Conservation (phyloP, 208 protist genomes). For the Herpetomonas samuelpessoai region DNA sequence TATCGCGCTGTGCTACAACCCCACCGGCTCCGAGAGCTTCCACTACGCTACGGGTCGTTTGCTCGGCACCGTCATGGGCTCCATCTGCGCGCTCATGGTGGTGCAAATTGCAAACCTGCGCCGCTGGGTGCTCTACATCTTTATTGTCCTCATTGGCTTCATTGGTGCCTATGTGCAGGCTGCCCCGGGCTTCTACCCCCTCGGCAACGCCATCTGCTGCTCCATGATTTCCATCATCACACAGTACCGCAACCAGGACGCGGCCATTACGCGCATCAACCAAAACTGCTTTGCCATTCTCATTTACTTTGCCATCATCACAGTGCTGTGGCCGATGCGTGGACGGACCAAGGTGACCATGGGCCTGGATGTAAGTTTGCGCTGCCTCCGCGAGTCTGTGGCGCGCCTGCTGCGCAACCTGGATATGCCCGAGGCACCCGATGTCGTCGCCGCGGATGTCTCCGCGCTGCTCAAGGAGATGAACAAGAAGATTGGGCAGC, state of each 20-base stretch:
- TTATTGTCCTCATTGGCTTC: slow-evolving; percentile 68
- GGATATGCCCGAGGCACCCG: slow-evolving; percentile 79
- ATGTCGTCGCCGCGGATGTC: slow-evolving; percentile 60
- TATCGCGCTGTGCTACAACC: slow-evolving; percentile 88
- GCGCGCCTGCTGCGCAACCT: slow-evolving; percentile 81
- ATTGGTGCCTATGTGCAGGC: slow-evolving; percentile 88
- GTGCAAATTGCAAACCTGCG: slow-evolving; percentile 66
- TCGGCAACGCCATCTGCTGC: slow-evolving; percentile 86
- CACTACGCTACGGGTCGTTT: slow-evolving; percentile 85
- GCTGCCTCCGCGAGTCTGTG: slow-evolving; percentile 77
- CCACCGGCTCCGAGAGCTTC: slow-evolving; percentile 87
- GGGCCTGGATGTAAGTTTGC: slow-evolving; percentile 78
- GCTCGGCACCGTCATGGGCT: slow-evolving; percentile 84
- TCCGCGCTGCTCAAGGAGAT: slow-evolving; percentile 72
- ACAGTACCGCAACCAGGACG: slow-evolving; percentile 69
- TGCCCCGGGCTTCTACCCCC: slow-evolving; percentile 71
- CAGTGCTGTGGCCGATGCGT: slow-evolving; percentile 82
- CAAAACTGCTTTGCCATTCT: slow-evolving; percentile 92
- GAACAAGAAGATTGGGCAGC: slow-evolving; percentile 57
- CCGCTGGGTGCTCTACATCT: slow-evolving; percentile 71
- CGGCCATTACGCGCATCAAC: slow-evolving; percentile 89
- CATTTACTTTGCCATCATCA: slow-evolving; percentile 86
- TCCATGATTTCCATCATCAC: slow-evolving; percentile 87
- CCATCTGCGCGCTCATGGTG: slow-evolving; percentile 52
- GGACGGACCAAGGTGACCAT: slow-evolving; percentile 71